Evolutionary conservation across 1,139 yeast genomes (phyloP), one percentile per base, ranked within the genome.

Genomic region (Blastobotrys proliferans): DNA sequence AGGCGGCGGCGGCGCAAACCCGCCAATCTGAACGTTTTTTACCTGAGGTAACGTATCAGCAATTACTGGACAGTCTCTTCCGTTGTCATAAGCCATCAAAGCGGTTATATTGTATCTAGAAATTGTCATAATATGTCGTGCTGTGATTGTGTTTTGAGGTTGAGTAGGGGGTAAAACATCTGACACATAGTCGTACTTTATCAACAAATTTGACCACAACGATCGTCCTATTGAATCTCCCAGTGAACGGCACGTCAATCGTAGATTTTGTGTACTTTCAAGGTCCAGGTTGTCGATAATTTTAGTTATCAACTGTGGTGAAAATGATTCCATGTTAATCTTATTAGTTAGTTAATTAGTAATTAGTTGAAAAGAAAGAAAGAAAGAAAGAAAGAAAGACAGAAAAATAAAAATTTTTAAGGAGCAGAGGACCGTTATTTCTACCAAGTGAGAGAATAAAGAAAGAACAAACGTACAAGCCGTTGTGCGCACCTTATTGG

Each of bases 141-240:
- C n/a, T n/a, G n/a, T n/a, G n/a, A n/a, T n/a, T n/a, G n/a, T n/a
- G n/a, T n/a, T n/a, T n/a, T n/a, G n/a, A n/a, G n/a, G n/a, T 13
- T n/a, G 14, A 9, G 38, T 27, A 3, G 33, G 9, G 11, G 43
- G 43, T 13, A 40, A 16, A 14, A 40, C 27, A 21, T 40, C 43
- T 25, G 43, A 40, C 21, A 33, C 43, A 24, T 40, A 40, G 28
- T 40, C 43, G 14, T 21, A 28, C 16, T 34, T 33, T 4, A 40
- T 16, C 22, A 40, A 29, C 20, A 40, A 10, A 13, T 14, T 10
- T 10, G 20, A 13, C 34, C 33, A 40, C 20, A 40, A 17, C 2
- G 22, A 6, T 17, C 26, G 27, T n/a, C 28, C 34, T 6, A 40
- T n/a, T 4, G 18, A 26, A 10, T 9, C 4, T 13, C 34, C 28